Conservation (phyloP, 2,329 filamentous ascomycete species). For the Botrytis paeoniae region DNA sequence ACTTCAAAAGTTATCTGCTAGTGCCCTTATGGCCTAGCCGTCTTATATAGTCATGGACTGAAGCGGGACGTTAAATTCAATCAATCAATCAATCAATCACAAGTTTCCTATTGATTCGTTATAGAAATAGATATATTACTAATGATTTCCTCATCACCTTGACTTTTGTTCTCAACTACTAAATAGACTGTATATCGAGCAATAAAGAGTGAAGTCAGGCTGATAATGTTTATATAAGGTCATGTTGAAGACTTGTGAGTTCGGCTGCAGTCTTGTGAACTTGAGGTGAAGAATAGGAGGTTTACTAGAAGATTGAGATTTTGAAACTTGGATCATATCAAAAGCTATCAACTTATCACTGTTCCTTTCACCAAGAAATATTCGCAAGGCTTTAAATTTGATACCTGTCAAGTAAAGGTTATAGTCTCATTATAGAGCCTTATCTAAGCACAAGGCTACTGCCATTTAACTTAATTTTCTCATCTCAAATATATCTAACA, state of each 20-base stretch:
- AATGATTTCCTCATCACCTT: neutral
- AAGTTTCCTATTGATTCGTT: rapidly evolving
- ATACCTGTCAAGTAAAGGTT: too few relatives aligned
- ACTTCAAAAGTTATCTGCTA: too few relatives aligned
- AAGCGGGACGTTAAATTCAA: too few relatives aligned
- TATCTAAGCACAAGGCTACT: neutral
- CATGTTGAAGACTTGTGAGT: neutral
- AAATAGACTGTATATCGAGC: neutral
- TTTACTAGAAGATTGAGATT: neutral
- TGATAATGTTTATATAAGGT: neutral
- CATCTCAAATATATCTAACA: neutral
- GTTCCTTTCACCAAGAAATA: neutral
- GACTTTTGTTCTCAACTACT: rapidly evolving
- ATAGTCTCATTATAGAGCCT: too few relatives aligned
- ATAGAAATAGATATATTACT: neutral
- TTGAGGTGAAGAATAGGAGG: neutral
- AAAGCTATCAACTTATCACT: too few relatives aligned
- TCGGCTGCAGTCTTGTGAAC: neutral
- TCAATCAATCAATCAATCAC: too few relatives aligned
- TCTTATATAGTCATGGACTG: too few relatives aligned
- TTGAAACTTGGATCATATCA: neutral
- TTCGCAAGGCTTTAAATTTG: neutral
- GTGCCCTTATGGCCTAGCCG: too few relatives aligned
- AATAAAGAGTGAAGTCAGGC: neutral
- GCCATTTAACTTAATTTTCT: neutral